phyloP scores from a whole-genome alignment of 192 early-diverging fungal species.

The Umbelopsis isabellina region DNA sequence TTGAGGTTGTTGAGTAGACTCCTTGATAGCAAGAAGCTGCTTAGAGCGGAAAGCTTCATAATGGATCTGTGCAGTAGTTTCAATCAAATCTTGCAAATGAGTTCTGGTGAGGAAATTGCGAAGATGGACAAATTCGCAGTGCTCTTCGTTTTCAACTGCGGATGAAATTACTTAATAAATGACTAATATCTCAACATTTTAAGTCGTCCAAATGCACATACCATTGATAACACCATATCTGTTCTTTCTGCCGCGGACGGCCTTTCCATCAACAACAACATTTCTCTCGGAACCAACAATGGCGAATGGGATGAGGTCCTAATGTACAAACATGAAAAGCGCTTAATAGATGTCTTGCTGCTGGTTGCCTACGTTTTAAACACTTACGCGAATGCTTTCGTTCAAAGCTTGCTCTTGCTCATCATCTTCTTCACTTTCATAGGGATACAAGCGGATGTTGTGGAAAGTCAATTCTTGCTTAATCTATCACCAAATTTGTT shows the following conservation, averaged over 20 bases:
- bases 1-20: constrained; percentile 45
- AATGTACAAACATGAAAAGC: neutral
- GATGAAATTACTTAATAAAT: neutral
- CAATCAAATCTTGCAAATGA: constrained; percentile 96
- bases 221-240: constrained; percentile 89
- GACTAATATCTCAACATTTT: neutral
- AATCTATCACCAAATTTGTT: constrained; percentile 48
- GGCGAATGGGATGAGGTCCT: constrained; percentile 90
- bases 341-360: neutral
- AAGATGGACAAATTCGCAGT: constrained; percentile 96
- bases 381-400: constrained; percentile 68
- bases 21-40: constrained; percentile 62
- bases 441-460: constrained; percentile 90
- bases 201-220: constrained; percentile 20
- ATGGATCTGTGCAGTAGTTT: constrained; percentile 91
- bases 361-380: neutral
- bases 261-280: constrained; percentile 83
- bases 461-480: constrained; percentile 92
- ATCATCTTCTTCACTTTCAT: constrained; percentile 82
- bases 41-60: constrained; percentile 95
- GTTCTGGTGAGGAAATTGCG: constrained; percentile 90
- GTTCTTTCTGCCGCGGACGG: constrained; percentile 86
- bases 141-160: constrained; percentile 88
- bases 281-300: constrained; percentile 92
- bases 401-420: constrained; percentile 75